Percentiles rank a stretch among this genome's conserved stretches.
These are phyloP conservation scores for Pugionium cornutum DNA, from an alignment of 345 rosid species.

Conservation along the genomic window DNA sequence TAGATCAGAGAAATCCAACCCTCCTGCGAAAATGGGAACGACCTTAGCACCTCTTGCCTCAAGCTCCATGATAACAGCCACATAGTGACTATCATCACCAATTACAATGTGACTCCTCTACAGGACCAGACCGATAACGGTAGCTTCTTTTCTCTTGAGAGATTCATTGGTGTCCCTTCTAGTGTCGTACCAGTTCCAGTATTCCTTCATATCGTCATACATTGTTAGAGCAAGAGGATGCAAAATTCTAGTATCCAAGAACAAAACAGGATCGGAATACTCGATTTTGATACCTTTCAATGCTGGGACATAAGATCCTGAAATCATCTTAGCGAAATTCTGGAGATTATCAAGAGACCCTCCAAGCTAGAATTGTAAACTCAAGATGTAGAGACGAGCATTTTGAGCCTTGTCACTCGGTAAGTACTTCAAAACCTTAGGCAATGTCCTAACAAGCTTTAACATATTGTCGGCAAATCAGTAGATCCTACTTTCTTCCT, in stretches of 20 bases:
- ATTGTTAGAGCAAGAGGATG: slow-evolving; percentile 95
- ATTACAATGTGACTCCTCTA: slow-evolving; percentile 99
- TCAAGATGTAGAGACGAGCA: slow-evolving; percentile 93
- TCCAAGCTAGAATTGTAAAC: slow-evolving; percentile 98
- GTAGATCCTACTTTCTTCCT: slow-evolving; percentile 84
- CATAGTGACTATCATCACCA: slow-evolving; percentile 95
- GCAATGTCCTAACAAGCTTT: slow-evolving; percentile 91
- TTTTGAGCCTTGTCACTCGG: slow-evolving; percentile 99
- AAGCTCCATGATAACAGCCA: slow-evolving; percentile 97
- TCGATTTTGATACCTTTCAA: slow-evolving; percentile 70
- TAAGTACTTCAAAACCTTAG: slow-evolving; percentile 93
- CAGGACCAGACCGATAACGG: slow-evolving; percentile 75
- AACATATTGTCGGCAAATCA: slow-evolving; percentile 94
- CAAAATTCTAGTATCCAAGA: slow-evolving; percentile 90
- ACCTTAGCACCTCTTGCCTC: slow-evolving; percentile 98
- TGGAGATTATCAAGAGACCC: slow-evolving; percentile 95
- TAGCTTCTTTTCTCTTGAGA: slow-evolving; percentile 67
- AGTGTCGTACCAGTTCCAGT: slow-evolving; percentile 89
- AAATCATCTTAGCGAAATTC: slow-evolving; percentile 92
- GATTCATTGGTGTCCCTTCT: slow-evolving; percentile 76
- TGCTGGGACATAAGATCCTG: slow-evolving; percentile 87
- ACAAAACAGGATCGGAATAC: slow-evolving; percentile 90
- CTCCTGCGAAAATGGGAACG: slow-evolving; percentile 90
- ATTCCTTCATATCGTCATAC: slow-evolving; percentile 96
- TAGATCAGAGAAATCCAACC: slow-evolving; percentile 91